Percentiles rank a stretch among this genome's conserved stretches.
Conservation (phyloP, 2,329 filamentous ascomycete species). For the Ophiostoma sp. region DNA sequence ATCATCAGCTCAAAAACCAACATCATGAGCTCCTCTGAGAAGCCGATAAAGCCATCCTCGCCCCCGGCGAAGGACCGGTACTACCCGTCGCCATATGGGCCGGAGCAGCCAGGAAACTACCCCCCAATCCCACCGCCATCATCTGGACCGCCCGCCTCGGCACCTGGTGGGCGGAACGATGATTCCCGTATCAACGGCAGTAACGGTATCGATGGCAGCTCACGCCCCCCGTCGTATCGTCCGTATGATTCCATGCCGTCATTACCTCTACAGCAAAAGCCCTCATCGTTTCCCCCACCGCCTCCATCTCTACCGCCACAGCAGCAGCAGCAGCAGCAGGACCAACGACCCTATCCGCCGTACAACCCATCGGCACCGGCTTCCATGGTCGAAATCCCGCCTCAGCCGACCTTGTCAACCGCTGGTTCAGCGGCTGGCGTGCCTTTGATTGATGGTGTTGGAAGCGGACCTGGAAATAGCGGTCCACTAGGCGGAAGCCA, state of each 20-base stretch:
- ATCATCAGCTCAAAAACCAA: too few species aligned
- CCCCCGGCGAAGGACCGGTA: slow-evolving; percentile 5
- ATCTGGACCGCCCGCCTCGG: slow-evolving; percentile 8
- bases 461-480: not conserved
- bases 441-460: not conserved
- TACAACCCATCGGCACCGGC: slow-evolving; percentile 17
- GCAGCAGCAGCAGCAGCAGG: not conserved
- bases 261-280: slow-evolving; percentile 15
- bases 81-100: slow-evolving; percentile 11
- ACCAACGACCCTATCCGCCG: not conserved
- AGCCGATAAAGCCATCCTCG: slow-evolving; percentile 6
- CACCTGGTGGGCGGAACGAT: slow-evolving; percentile 8
- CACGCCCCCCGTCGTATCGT: not conserved
- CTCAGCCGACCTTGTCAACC: slow-evolving; percentile 30
- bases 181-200: not conserved
- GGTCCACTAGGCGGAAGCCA: not conserved
- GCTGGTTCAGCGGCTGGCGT: slow-evolving; percentile 24
- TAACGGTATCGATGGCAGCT: not conserved
- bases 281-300: slow-evolving; percentile 2
- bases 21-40: slow-evolving; percentile 1
- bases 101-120: slow-evolving; percentile 12
- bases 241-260: slow-evolving; percentile 5
- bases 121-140: slow-evolving; percentile 8
- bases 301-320: not conserved
- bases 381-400: slow-evolving; percentile 28